Base-by-base conservation (phyloP, 305 asterid species). In the Rubia balearica region DNA sequence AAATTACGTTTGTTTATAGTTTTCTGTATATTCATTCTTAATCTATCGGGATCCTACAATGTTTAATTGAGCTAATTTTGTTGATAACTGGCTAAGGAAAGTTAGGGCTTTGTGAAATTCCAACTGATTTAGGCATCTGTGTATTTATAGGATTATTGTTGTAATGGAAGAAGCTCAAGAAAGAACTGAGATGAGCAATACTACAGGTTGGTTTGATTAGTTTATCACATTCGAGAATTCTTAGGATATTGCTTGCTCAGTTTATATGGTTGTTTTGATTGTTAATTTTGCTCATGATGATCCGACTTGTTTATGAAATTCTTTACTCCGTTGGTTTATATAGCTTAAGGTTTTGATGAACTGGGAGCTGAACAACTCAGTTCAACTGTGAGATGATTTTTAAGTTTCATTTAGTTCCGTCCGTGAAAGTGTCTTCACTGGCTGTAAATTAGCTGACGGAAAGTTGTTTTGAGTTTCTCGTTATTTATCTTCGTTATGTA, bases 121-220 rank as follows among this genome's bases (percentile, higher is more conserved):
- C 5, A 1, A 62, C 51, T 69, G 64, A 53, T 24, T 33, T 55
- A 21, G 19, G 7, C 8, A 27, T 68, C 12, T 27, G 42, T 33
- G 16, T 22, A 0, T 27, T 68, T 69, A 69, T 10, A 49, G 53
- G 51, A 24, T 46, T 30, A 10, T 14, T 17, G 8, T 33, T 63
- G 24, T 55, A 55, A 81, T 82, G 88, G 56, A 73, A 38, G 76
- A 76, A 69, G 71, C 80, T 17, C 86, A 86, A 82, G 77, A 75
- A 71, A 77, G 53, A 72, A 65, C 61, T 69, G 75, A n/a, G 43
- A 61, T 61, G 43, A 61, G 78, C 45, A 61, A 38, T 49, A 83
- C 78, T 71, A 19, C 84, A 67, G 90, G 94, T 87, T 22, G 40
- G 63, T 59, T 48, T 16, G 24, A 57, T 56, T 60, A 14, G 38